Conservation (phyloP, 768 basidiomycete genomes). For the Pisolithus microcarpus region DNA sequence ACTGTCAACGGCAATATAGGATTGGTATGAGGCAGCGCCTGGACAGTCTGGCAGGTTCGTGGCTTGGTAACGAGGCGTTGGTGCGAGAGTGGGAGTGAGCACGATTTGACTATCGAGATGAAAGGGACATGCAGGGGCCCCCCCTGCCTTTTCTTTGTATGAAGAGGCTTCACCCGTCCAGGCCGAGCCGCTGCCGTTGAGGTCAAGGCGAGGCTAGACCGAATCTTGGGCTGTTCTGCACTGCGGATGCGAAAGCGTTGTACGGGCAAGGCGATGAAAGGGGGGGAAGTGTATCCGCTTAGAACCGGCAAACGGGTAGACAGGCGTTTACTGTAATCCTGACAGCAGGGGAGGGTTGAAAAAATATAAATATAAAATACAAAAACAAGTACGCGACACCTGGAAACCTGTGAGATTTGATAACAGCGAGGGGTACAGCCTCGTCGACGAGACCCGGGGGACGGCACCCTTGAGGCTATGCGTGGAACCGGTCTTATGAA, state of each 20-base stretch:
- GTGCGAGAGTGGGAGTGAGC: slow-evolving; percentile 4
- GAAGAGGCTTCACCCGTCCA: not conserved
- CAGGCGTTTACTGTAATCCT: too few relatives aligned
- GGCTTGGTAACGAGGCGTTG: slow-evolving; percentile 8
- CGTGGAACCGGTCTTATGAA: not conserved
- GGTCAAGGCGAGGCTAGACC: slow-evolving; percentile 19
- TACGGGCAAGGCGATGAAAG: slow-evolving; percentile 10
- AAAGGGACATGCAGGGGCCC: not conserved
- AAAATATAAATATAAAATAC: too few relatives aligned
- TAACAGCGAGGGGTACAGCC: not conserved
- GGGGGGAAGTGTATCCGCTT: too few relatives aligned
- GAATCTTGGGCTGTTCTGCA: slow-evolving; percentile 3
- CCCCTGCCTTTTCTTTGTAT: slow-evolving; percentile 17
- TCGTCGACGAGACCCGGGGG: not conserved
- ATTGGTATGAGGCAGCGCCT: not conserved
- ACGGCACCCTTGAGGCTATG: not conserved
- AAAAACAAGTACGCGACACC: too few relatives aligned
- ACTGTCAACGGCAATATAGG: slow-evolving; percentile 4
- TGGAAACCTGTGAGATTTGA: not conserved
- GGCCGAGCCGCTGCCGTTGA: slow-evolving; percentile 12
- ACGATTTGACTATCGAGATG: too few relatives aligned
- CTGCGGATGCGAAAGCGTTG: slow-evolving; percentile 11
- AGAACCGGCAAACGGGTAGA: too few relatives aligned
- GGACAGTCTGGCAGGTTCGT: not conserved
- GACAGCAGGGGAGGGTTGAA: too few relatives aligned